These are phyloP conservation scores for Saccharomycopsis vini DNA, from an alignment of 805 yeast genomes.

Conservation along the genomic window DNA sequence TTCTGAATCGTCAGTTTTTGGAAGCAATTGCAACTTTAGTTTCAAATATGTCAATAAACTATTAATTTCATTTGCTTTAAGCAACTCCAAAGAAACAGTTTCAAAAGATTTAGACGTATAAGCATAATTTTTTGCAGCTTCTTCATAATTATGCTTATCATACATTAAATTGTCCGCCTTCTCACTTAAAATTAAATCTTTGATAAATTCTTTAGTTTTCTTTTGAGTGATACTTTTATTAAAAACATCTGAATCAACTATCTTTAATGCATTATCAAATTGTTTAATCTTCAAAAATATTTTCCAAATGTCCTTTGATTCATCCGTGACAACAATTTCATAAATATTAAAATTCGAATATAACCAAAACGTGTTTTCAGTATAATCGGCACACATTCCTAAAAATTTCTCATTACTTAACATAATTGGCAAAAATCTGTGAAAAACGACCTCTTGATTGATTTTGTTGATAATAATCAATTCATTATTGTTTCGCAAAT, in stretches of 20 bases:
- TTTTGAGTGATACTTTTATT: conserved; percentile 15
- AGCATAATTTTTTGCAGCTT: conserved; percentile 55
- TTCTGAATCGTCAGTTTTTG: conserved; percentile 17
- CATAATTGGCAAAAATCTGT: conserved; percentile 30
- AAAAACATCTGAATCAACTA: conserved; percentile 21
- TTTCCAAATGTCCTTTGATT: conserved; percentile 69
- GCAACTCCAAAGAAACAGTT: conserved; percentile 47
- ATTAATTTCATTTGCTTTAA: conserved; percentile 34
- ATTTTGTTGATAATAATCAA: conserved; percentile 42
- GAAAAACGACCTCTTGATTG: conserved; percentile 37
- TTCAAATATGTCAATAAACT: conserved; percentile 40
- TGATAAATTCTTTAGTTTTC: conserved; percentile 29
- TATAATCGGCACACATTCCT: conserved; percentile 43
- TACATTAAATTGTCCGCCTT: conserved; percentile 45
- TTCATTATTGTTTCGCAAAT: conserved; percentile 31
- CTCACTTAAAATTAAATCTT: conserved; percentile 40
- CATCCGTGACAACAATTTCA: conserved; percentile 65
- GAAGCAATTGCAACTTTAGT: conserved; percentile 31
- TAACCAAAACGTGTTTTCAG: conserved; percentile 64
- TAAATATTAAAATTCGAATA: conserved; percentile 51
- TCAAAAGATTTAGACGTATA: conserved; percentile 60
- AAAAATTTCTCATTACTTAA: conserved; percentile 30
- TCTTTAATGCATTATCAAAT: conserved; percentile 57
- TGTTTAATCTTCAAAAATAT: conserved; percentile 40
- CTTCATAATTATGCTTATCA: conserved; percentile 23